Evolutionary conservation across 2,329 filamentous ascomycete species (phyloP).

Genomic region (Fusarium sp.): DNA sequence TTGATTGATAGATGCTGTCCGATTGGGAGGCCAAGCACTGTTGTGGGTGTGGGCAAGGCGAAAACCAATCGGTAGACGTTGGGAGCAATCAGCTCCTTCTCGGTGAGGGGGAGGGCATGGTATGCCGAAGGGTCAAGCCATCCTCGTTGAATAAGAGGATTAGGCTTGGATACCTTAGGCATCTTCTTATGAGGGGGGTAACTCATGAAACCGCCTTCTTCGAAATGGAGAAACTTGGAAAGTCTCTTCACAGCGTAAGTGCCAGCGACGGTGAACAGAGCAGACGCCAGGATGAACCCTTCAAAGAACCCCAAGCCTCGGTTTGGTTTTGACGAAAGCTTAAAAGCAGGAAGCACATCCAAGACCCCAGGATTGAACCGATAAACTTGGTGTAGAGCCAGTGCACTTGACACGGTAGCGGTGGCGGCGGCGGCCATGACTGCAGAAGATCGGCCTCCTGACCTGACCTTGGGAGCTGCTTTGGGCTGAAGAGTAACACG

Average conservation of each 20-base stretch:
- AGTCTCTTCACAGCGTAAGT: conserved; percentile 46
- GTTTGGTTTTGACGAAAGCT: background rate
- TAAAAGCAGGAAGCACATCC: conserved; percentile 9
- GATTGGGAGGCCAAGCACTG: conserved; percentile 65
- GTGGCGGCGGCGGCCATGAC: conserved; percentile 22
- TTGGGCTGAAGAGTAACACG: conserved; percentile 24
- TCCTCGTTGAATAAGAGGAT: conserved; percentile 48
- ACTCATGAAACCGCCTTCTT: conserved; percentile 40
- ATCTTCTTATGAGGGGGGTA: conserved; percentile 50
- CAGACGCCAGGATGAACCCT: conserved; percentile 27
- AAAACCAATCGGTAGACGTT: conserved; percentile 62
- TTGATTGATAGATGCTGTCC: conserved; percentile 68
- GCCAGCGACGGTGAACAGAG: conserved; percentile 43
- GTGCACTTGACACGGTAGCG: conserved; percentile 19
- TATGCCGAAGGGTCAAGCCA: conserved; percentile 63
- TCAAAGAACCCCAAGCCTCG: conserved; percentile 24
- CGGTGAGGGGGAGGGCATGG: conserved; percentile 57
- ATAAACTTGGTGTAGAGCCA: conserved; percentile 23
- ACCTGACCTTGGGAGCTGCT: conserved; percentile 26
- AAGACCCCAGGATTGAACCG: conserved; percentile 20
- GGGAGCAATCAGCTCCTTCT: conserved; percentile 54
- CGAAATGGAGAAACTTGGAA: conserved; percentile 47
- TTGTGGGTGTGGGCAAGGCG: conserved; percentile 55
- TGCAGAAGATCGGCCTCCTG: background rate
- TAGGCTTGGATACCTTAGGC: conserved; percentile 49